Evolutionary conservation across 2,329 filamentous ascomycete genomes (phyloP), one percentile per base, ranked within the genome.

Genomic region (Trichophyton rubrum): DNA sequence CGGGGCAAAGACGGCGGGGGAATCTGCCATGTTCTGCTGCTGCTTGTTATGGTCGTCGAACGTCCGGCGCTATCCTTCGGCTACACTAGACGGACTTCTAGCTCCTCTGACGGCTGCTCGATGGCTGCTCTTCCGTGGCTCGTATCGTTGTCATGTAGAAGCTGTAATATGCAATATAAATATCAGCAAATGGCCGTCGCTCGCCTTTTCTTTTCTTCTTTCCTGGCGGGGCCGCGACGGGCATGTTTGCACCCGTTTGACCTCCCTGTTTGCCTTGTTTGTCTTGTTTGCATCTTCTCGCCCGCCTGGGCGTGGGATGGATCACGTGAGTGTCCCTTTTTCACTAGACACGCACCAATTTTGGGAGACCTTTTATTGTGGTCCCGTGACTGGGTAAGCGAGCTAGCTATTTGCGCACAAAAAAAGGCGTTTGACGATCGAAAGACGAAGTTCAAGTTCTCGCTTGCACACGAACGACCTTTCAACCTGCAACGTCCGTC

Each of bases 1-100:
- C 70, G 83, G 83, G 65, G 79, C 74, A 68, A 78, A 78, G 66
- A 80, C 75, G 62, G 80, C 77, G 60, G 84, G 84, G 62, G 83
- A 85, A 70, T 86, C 84, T n/a, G 57, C 57, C 57, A 59, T 59
- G 40, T 13, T 41, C 27, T 30, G 27, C 33, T 57, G 35, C 30
- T 38, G 9, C 33, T 38, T 13, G 33, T 13, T 13, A 9, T 9
- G 9, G 22, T 22, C 9, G 11, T 27, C 15, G 1, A n/a, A 9
- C 11, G 3, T 11, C 2, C 20, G 5, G 43, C 1, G 43, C 43
- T 38, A 9, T 38, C 33, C 11, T 38, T 38, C 9, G 33, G 9
- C 9, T 38, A 13, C 33, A 38, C 33, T 38, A 2, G 33, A 13
- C 3, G 9, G 33, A 13, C 9, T 3, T 38, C 33, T 13, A 38